Conservation (phyloP, 345 rosid species). For the Carallia pectinifolia region DNA sequence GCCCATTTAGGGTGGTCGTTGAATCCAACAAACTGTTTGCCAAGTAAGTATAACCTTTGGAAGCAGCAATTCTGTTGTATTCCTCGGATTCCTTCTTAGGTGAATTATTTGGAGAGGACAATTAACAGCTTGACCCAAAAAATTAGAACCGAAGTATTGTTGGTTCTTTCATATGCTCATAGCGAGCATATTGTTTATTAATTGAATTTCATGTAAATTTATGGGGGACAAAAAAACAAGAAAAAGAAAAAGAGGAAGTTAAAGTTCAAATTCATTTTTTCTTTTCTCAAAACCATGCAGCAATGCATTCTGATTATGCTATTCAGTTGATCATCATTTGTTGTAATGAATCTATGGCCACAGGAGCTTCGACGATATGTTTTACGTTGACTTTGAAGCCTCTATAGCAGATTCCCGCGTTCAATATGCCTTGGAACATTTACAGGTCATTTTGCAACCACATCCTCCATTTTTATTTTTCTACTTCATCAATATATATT, state of each 20-base stretch:
- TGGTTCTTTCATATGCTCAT: too few species aligned
- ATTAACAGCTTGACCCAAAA: too few species aligned
- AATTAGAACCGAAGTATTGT: too few species aligned
- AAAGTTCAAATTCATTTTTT: too few species aligned
- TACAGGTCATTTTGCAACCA: conserved; percentile 47
- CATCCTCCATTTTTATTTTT: background rate
- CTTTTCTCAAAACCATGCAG: too few species aligned
- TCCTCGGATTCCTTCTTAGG: background rate
- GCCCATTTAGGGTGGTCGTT: conserved; percentile 73
- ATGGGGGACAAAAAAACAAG: too few species aligned
- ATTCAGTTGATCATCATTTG: too few species aligned
- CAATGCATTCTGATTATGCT: too few species aligned
- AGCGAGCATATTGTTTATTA: too few species aligned
- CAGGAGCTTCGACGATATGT: conserved; percentile 92
- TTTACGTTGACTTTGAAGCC: conserved; percentile 86
- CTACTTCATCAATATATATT: too few species aligned
- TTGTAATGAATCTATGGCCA: conserved; percentile 16
- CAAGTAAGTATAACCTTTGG: conserved; percentile 45
- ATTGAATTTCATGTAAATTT: too few species aligned
- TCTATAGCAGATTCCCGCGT: conserved; percentile 91
- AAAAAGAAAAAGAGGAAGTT: too few species aligned
- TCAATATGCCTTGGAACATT: conserved; percentile 69
- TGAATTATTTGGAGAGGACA: background rate
- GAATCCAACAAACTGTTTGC: conserved; percentile 72
- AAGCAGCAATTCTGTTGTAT: background rate